Evolutionary conservation across 495 filamentous ascomycete species (phyloP), one percentile per base, ranked within the genome.

Genomic region (Hamigera avellanea): DNA sequence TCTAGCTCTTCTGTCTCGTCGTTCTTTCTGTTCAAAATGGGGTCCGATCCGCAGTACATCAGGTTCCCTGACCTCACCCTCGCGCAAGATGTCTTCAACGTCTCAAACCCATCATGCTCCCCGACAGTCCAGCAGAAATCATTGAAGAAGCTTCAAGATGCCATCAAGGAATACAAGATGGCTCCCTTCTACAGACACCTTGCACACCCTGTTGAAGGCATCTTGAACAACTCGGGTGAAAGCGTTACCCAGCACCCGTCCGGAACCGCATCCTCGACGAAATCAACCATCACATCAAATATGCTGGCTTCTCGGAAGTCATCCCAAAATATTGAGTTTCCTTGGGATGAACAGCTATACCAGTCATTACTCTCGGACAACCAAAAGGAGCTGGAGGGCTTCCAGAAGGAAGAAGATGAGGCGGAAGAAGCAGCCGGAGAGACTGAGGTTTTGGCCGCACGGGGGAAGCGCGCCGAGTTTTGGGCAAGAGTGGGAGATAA

Each of bases 21-120:
- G n/a, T 32, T 19, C 25, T 15, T 35, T 26, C 15, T 34, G 23
- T 7, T 17, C 26, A 19, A 21, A 4, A 98, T 98, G 91, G 91
- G 88, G 50, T 85, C 86, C 52, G 91, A 98, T 69, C 88, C 87
- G 37, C 91, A 93, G 59, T 96, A 91, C 69, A 81, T 86, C 50
- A 88, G 87, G 61, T 96, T 87, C 63, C 91, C 91, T 36, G 69
- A 91, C 54, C 82, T 98, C 54, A 70, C 81, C 49, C 76, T 98
- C 54, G 78, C 91, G 46, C 93, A 96, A 70, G 79, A 94, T 64
- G 88, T 98, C 66, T 98, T 98, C 73, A 85, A 83, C 56, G 72
- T 95, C 66, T 88, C 86, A 49, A 95, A 94, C 64, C 80, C 87
- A 44, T 78, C 83, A 47, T 77, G 87, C 41, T 56, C 80, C 18